phyloP scores from a whole-genome alignment of 768 basidiomycete genomes.

The Agaricus sinodeliciosus region DNA sequence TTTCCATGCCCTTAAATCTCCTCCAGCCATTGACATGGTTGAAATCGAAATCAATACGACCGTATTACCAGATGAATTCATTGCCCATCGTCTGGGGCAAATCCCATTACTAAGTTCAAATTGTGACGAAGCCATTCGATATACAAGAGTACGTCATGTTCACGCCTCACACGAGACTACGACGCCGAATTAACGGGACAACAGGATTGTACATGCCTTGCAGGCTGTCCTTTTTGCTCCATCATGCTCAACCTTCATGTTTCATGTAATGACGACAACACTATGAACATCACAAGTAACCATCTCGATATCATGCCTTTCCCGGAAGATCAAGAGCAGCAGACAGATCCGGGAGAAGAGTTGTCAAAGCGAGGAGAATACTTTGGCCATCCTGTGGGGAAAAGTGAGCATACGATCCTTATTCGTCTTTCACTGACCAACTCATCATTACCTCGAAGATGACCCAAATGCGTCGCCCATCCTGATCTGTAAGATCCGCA shows the following conservation, averaged over 20 bases:
- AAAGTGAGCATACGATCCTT: conserved; percentile 42
- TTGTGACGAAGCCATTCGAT: conserved; percentile 84
- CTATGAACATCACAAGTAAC: conserved; percentile 83
- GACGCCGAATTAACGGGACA: not conserved
- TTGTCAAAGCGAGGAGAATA: conserved; percentile 63
- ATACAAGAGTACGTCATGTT: conserved; percentile 51
- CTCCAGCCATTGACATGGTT: conserved; percentile 91
- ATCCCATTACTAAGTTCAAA: conserved; percentile 83
- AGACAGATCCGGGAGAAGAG: conserved; percentile 54
- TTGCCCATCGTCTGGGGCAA: conserved; percentile 93
- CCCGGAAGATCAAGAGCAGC: conserved; percentile 26
- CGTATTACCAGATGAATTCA: conserved; percentile 94
- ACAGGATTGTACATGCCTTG: conserved; percentile 89
- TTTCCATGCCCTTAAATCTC: not conserved
- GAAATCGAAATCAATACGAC: conserved; percentile 88
- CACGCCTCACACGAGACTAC: not conserved
- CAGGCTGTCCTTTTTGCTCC: conserved; percentile 81
- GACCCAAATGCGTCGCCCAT: conserved; percentile 62
- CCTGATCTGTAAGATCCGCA: conserved; percentile 85
- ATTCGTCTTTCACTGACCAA: conserved; percentile 8
- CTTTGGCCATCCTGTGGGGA: conserved; percentile 83
- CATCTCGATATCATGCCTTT: conserved; percentile 62
- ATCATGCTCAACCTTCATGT: conserved; percentile 78
- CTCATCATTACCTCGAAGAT: conserved; percentile 29
- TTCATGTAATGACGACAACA: conserved; percentile 61